phyloP scores from a whole-genome alignment of 208 protist genomes.

The Crithidia acanthocephali region DNA sequence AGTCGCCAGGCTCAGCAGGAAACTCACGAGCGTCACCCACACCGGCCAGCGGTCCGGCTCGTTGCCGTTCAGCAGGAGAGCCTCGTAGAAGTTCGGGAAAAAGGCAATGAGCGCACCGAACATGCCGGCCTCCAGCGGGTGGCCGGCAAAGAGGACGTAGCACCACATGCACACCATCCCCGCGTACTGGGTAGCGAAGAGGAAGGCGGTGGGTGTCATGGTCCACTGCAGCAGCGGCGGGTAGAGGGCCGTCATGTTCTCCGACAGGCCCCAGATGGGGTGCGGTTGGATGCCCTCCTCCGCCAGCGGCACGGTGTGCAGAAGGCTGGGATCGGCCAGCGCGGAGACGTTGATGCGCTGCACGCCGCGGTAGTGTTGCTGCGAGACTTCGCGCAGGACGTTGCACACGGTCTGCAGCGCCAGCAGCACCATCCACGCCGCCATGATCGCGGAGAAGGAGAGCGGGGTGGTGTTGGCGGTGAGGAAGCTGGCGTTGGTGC shows the following conservation, averaged over 20 bases:
- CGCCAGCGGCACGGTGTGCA: constrained; percentile 22
- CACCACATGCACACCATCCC: constrained; percentile 40
- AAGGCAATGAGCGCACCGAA: constrained; percentile 40
- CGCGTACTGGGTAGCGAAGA: constrained; percentile 40
- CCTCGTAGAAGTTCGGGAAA: constrained; percentile 55
- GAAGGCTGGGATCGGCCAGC: constrained; percentile 11
- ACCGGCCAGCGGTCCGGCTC: constrained; percentile 47
- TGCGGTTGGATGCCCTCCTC: constrained; percentile 3
- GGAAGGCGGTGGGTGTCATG: constrained; percentile 23
- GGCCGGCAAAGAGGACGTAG: constrained; percentile 42
- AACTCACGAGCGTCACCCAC: constrained; percentile 47
- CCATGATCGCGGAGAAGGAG: constrained; percentile 23
- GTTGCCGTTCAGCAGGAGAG: constrained; percentile 42
- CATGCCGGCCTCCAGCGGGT: constrained; percentile 32
- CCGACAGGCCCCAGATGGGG: constrained; percentile 28
- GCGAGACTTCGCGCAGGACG: constrained; percentile 30
- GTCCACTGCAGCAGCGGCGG: constrained; percentile 23
- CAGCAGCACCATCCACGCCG: constrained; percentile 29
- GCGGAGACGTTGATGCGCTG: constrained; percentile 13
- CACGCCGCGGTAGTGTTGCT: constrained; percentile 28
- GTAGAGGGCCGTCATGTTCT: constrained; percentile 16
- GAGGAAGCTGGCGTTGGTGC: constrained; percentile 23
- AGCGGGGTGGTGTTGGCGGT: not conserved
- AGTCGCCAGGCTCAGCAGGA: constrained; percentile 42
- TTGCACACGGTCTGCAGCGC: constrained; percentile 24